phyloP scores from a whole-genome alignment of 2,329 filamentous ascomycete genomes.

The Lachnellula arida region DNA sequence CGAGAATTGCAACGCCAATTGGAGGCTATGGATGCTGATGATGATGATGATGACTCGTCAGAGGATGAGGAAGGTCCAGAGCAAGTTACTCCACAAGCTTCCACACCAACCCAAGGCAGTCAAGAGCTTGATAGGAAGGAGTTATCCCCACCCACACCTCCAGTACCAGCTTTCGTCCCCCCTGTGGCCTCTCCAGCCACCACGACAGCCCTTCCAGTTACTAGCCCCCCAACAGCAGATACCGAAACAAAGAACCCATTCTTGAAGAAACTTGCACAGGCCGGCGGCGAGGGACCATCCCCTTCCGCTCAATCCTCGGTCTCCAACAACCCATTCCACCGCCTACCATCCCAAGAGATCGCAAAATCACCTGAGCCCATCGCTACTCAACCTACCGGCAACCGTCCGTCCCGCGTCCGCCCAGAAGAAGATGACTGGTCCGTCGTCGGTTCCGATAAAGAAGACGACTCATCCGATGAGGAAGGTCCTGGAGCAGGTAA shows the following conservation, averaged over 20 bases:
- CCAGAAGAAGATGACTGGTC: conserved; percentile 78
- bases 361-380: conserved; percentile 42
- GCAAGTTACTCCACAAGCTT: conserved; percentile 60
- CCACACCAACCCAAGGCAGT: conserved; percentile 51
- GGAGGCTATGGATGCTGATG: conserved; percentile 66
- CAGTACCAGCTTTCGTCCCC: conserved; percentile 50
- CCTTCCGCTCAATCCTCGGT: conserved; percentile 46
- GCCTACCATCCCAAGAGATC: conserved; percentile 61
- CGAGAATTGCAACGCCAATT: conserved; percentile 84
- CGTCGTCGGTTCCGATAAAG: conserved; percentile 69
- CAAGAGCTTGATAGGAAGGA: conserved; percentile 51
- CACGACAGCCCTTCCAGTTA: conserved; percentile 33
- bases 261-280: conserved; percentile 80
- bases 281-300: conserved; percentile 42
- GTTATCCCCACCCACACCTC: conserved; percentile 48
- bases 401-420: conserved; percentile 49
- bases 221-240: conserved; percentile 41
- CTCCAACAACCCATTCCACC: conserved; percentile 96
- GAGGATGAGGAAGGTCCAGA: conserved; percentile 76
- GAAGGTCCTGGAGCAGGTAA: conserved; percentile 74
- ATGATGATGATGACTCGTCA: conserved; percentile 67
- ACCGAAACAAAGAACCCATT: conserved; percentile 91
- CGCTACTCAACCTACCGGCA: conserved; percentile 38
- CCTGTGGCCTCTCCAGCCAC: conserved; percentile 35
- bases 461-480: conserved; percentile 69